Base-by-base conservation (phyloP, 2,329 filamentous ascomycete genomes). In the Beauveria bassiana region DNA sequence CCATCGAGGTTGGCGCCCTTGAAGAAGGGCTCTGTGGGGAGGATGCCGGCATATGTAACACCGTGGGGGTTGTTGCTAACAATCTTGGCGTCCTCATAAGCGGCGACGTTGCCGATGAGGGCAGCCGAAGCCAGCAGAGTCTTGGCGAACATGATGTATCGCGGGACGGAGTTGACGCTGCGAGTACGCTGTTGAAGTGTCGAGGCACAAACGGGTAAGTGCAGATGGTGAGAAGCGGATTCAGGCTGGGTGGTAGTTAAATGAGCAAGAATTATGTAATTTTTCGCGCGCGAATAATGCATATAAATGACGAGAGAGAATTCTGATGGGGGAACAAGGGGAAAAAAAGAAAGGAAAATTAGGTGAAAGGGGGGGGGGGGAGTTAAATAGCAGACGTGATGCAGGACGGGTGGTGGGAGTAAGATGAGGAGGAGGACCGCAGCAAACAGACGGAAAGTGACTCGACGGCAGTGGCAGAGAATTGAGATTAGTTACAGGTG, bases 51-150 rank as follows among this genome's bases (percentile, higher is more conserved):
- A 73, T 85, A 89, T 38, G 76, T 70, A 31, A 77, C 72, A 40
- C 80, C 80, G 4, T 71, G 62, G 2, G 86, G 82, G 74, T 90
- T 90, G 73, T 81, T 75, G 18, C 69, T 72, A 20, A 83, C 77
- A 46, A 79, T 70, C 10, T 77, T 71, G 50, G 86, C 85, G 66
- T 84, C 77, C 58, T 72, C 68, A 42, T 8, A 38, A 6, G 70
- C 70, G 59, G 63, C 61, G 31, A 64, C 71, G 40, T 69, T 68
- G 31, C 70, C 67, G 42, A 71, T 59, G 28, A 71, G 64, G 40
- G 69, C 70, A 49, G 69, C 66, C 45, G 71, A 66, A 50, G 74
- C 50, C 46, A 70, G 28, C 12, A 70, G n/a, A 28, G 66, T 56
- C 31, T 65, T 63, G 55, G 65, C 40, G 43, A 64, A 65, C 67